phyloP scores from a whole-genome alignment of 768 basidiomycete species.

The Nevesoporus exiguus region DNA sequence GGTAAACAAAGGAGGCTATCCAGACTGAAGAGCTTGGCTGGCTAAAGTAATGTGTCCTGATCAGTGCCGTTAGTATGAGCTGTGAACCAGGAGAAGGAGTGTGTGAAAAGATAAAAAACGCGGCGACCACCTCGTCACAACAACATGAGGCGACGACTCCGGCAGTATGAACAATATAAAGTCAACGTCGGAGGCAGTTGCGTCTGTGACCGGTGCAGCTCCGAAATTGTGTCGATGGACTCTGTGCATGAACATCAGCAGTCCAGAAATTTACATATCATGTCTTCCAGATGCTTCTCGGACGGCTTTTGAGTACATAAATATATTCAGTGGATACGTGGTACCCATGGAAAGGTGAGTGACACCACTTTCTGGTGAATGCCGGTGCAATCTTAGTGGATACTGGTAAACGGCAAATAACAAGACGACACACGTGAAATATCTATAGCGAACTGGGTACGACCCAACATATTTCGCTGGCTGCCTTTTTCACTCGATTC shows the following conservation, averaged over 20 bases:
- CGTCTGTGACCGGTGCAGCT: background rate
- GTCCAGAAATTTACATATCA: too few species aligned
- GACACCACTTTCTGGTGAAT: background rate
- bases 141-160: slow-evolving; percentile 12
- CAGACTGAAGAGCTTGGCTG: too few species aligned
- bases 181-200: background rate
- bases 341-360: background rate
- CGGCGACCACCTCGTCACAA: background rate
- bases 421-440: slow-evolving; percentile 12
- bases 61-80: background rate
- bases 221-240: background rate
- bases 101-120: background rate
- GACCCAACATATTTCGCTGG: slow-evolving; percentile 50
- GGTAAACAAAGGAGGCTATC: slow-evolving; percentile 5
- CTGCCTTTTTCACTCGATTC: slow-evolving; percentile 91
- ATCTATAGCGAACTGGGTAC: slow-evolving; percentile 11
- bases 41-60: background rate
- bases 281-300: too few species aligned
- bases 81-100: background rate
- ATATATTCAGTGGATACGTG: background rate
- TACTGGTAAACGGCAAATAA: background rate
- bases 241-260: background rate
- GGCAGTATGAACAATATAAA: background rate
- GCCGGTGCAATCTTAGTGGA: background rate
- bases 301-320: background rate